phyloP scores from a whole-genome alignment of 805 yeast genomes.

The Starmerella vaccinii region DNA sequence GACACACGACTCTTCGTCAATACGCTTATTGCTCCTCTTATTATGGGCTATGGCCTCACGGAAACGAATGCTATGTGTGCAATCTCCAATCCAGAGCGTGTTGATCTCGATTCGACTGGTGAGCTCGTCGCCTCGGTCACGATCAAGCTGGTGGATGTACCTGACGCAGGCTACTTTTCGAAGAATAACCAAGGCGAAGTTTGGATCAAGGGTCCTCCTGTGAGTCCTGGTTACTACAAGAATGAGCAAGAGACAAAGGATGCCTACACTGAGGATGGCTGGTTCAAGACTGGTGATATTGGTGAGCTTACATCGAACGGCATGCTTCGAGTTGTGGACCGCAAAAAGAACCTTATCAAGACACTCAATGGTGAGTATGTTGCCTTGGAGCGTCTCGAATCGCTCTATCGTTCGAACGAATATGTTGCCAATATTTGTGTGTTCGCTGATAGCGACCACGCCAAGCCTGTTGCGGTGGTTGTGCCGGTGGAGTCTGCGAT shows the following conservation, averaged over 20 bases:
- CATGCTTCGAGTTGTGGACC: slow-evolving; percentile 72
- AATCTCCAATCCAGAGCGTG: slow-evolving; percentile 51
- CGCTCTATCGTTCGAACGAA: slow-evolving; percentile 75
- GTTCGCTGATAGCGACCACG: slow-evolving; percentile 79
- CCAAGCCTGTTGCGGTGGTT: slow-evolving; percentile 85
- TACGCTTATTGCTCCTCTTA: slow-evolving; percentile 69
- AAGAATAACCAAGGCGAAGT: slow-evolving; percentile 90
- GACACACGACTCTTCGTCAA: slow-evolving; percentile 76
- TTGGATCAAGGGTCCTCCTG: slow-evolving; percentile 62
- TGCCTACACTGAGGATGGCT: slow-evolving; percentile 72
- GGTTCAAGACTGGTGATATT: slow-evolving; percentile 96
- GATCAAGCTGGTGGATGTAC: slow-evolving; percentile 79
- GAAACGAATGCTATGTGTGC: slow-evolving; percentile 89
- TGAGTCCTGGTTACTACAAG: slow-evolving; percentile 67
- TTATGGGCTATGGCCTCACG: slow-evolving; percentile 92
- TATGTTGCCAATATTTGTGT: slow-evolving; percentile 76
- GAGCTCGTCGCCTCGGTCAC: slow-evolving; percentile 73
- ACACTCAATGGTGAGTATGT: slow-evolving; percentile 95
- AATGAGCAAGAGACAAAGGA: slow-evolving; percentile 70
- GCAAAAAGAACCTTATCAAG: slow-evolving; percentile 92
- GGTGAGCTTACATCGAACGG: slow-evolving; percentile 85
- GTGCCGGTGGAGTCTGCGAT: slow-evolving; percentile 67
- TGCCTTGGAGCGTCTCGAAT: slow-evolving; percentile 89
- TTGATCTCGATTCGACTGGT: slow-evolving; percentile 73
- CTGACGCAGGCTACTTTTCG: slow-evolving; percentile 84